Percentiles rank a stretch among this genome's conserved stretches.
Evolutionary conservation across 306 rosid genomes (phyloP).

Genomic region (Glycine tomentella): DNA sequence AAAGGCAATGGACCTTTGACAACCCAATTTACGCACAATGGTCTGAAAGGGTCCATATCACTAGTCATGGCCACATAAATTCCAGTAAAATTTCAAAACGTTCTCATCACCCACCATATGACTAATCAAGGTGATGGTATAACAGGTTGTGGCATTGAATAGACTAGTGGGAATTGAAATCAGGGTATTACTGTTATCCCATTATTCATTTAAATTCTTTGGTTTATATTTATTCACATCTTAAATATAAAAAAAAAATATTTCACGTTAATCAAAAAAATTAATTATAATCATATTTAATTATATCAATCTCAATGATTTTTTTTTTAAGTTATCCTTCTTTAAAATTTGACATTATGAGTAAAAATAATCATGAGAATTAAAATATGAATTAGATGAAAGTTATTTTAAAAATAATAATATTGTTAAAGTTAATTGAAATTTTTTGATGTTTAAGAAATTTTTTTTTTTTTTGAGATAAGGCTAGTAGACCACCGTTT

Average conservation of each 20-base stretch:
- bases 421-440: no score
- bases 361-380: no score
- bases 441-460: no score
- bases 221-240: neutral
- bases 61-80: constrained; percentile 51
- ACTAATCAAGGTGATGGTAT: constrained; percentile 50
- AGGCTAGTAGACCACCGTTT: constrained; percentile 36
- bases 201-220: constrained; percentile 38
- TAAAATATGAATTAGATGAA: no score
- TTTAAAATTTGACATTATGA: no score
- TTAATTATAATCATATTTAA: no score
- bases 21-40: constrained; percentile 14
- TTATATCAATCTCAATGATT: no score
- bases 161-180: constrained; percentile 55
- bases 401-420: no score
- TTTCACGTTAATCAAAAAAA: no score
- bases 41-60: constrained; percentile 39
- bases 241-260: no score
- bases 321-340: no score
- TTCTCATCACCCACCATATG: constrained; percentile 47
- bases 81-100: constrained; percentile 38
- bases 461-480: no score
- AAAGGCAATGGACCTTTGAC: constrained; percentile 37
- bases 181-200: constrained; percentile 49
- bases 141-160: constrained; percentile 54